phyloP scores from a whole-genome alignment of 192 early-diverging fungal species.

The Coemansia sp. region DNA sequence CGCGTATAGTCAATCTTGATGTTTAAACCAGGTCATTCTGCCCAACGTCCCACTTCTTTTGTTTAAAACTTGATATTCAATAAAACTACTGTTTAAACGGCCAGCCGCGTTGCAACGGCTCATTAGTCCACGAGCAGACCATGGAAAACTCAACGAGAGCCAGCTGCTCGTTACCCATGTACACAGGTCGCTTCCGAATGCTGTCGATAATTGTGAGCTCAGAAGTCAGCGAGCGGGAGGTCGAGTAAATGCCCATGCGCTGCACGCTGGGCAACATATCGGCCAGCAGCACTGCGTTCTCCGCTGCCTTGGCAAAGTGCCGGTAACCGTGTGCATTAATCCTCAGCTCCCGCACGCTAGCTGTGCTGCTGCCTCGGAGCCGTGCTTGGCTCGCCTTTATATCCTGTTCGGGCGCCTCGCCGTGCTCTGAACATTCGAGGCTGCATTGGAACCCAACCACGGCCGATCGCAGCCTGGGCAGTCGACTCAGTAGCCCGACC shows the following conservation, averaged over 20 bases:
- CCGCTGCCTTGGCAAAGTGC: constrained; percentile 3
- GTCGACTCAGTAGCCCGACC: neutral
- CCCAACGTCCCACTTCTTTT: too few relatives aligned
- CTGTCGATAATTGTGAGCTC: neutral
- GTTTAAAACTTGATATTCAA: too few relatives aligned
- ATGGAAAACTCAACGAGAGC: neutral
- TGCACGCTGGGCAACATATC: neutral
- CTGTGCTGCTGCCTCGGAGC: neutral
- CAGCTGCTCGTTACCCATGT: neutral
- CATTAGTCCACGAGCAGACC: neutral
- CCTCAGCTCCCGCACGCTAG: neutral
- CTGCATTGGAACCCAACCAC: neutral
- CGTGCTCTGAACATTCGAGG: neutral
- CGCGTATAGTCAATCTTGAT: too few relatives aligned
- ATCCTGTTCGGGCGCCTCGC: neutral
- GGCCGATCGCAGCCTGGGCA: neutral
- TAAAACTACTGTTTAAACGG: too few relatives aligned
- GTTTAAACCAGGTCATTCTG: too few relatives aligned
- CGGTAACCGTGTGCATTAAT: neutral
- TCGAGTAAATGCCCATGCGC: neutral
- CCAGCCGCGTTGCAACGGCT: neutral
- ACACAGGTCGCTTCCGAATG: neutral
- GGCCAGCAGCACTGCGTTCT: neutral
- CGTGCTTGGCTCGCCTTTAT: neutral
- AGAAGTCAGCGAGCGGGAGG: neutral